These are phyloP conservation scores for Suillus subluteus DNA, from an alignment of 768 basidiomycete genomes.

Conservation along the genomic window DNA sequence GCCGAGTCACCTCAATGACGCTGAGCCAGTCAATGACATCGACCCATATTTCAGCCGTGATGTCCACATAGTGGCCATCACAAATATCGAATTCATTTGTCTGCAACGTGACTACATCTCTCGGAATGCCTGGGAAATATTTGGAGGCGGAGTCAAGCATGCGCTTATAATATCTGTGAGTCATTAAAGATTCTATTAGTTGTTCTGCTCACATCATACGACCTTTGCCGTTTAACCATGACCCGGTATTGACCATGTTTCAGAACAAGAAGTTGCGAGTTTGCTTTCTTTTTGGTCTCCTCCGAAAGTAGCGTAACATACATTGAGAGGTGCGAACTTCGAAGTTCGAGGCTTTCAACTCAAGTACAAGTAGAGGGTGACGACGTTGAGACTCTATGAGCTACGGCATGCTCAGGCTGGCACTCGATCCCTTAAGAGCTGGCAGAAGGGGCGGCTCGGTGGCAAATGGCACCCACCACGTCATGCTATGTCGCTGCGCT, in stretches of 20 bases:
- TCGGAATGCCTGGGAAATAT: too few relatives aligned
- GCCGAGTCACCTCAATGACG: neutral
- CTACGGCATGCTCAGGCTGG: neutral
- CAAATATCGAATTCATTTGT: too few relatives aligned
- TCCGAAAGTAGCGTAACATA: too few relatives aligned
- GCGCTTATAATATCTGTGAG: neutral
- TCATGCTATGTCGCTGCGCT: too few relatives aligned
- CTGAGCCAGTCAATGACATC: neutral
- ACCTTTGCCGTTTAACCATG: neutral
- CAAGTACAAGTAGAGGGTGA: neutral
- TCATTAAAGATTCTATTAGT: neutral
- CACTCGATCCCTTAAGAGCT: too few relatives aligned
- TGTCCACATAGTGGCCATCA: too few relatives aligned
- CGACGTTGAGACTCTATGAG: neutral
- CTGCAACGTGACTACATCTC: too few relatives aligned
- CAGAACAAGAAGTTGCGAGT: neutral
- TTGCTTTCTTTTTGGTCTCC: too few relatives aligned
- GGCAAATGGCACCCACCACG: too few relatives aligned
- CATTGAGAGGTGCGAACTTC: too few relatives aligned
- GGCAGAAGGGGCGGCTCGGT: too few relatives aligned
- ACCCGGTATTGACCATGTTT: neutral
- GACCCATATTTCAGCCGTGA: neutral
- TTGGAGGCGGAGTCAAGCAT: too few relatives aligned
- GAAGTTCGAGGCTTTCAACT: neutral
- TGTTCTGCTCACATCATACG: neutral